These are phyloP conservation scores for Sugiyamaella mastotermitis DNA, from an alignment of 805 yeast genomes.

Conservation along the genomic window DNA sequence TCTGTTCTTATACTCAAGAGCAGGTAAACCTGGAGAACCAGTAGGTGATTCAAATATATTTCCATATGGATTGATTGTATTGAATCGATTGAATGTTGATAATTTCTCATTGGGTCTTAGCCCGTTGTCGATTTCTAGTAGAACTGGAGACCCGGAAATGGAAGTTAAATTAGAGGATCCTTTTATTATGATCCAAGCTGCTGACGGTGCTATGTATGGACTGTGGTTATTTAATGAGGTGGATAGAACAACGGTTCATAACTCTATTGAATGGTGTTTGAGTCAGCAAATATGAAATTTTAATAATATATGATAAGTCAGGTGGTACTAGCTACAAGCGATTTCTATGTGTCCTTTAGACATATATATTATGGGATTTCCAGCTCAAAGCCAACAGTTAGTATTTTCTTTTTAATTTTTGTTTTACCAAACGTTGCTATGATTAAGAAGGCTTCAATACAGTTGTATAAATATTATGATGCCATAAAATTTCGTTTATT, in stretches of 20 bases:
- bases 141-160: conserved; percentile 23
- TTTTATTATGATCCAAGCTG: conserved; percentile 31
- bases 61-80: conserved; percentile 33
- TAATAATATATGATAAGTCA: neutral
- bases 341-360: too few species aligned
- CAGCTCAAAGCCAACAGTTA: too few species aligned
- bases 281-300: conserved; percentile 8
- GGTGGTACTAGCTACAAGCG: too few species aligned
- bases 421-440: too few species aligned
- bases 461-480: too few species aligned
- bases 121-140: conserved; percentile 22
- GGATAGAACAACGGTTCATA: conserved; percentile 26
- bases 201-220: conserved; percentile 31
- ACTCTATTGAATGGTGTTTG: conserved; percentile 29
- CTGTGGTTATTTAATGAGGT: conserved; percentile 32
- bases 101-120: conserved; percentile 32
- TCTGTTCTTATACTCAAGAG: conserved; percentile 33
- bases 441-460: too few species aligned
- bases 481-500: too few species aligned
- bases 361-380: too few species aligned
- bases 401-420: too few species aligned
- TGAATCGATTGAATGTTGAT: conserved; percentile 28
- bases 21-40: conserved; percentile 8
- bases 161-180: conserved; percentile 30
- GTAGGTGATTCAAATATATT: conserved; percentile 21